Evolutionary conservation across 2,329 filamentous ascomycete species (phyloP), one percentile per base, ranked within the genome.

Genomic region (Neofusicoccum ribis): DNA sequence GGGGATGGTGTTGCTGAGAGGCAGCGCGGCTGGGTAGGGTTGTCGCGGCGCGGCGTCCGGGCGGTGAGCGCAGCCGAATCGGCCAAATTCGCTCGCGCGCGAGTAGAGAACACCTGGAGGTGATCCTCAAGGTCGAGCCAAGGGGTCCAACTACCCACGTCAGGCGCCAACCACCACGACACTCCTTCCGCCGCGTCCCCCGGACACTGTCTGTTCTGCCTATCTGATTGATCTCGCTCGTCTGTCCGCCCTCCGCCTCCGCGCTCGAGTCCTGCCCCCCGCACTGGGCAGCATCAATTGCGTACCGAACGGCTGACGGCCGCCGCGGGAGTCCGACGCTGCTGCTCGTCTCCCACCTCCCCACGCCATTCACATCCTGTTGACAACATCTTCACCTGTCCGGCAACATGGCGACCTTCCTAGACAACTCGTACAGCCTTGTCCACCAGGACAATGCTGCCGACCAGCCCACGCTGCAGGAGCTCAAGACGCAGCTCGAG

Each of bases 401-500:
- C 20, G 47, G 77, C 85, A 90, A 72, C 81, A 99, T 98, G 94
- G 90, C 94, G 82, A 90, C 91, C 72, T 98, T 96, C 79, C 87
- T 98, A 69, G 95, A 99, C 78, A 91, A 91, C 79, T 87, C 95
- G 70, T 99, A 98, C 86, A 97, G 92, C 81, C 83, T 99, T 82
- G 92, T 99, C 81, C 93, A 97, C 81, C 89, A 95, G 86, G 95
- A 99, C 87, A 98, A 97, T 85, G 87, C 92, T 68, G 91, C 93
- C 71, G 95, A 98, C 79, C 89, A 96, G 74, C 94, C 95, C 66
- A 88, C 90, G 68, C 84, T 95, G 79, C 92, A 93, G 76, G 95
- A 99, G 78, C 86, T 99, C 81, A 93, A 92, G 81, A 92, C 89
- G 73, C 91, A 96, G 84, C 84, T 97, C 72, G 93, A 97, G 82